Evolutionary conservation across 345 rosid species (phyloP).

Genomic region (Turritis glabra): DNA sequence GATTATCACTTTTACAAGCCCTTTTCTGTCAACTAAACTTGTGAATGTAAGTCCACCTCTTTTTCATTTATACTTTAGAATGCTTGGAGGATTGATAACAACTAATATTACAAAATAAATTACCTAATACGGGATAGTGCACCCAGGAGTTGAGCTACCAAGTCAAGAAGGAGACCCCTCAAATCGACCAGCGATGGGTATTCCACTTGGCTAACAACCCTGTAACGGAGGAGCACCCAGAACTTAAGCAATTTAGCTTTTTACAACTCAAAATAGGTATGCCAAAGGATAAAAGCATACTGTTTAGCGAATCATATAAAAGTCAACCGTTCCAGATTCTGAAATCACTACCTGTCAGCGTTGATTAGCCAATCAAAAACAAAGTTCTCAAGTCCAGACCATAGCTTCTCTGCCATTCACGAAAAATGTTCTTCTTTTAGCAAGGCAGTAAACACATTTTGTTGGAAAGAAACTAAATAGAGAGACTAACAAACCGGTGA

Average conservation of each 20-base stretch:
- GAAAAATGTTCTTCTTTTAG: conserved; percentile 28
- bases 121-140: conserved; percentile 98
- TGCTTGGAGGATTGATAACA: not conserved
- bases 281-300: conserved; percentile 15
- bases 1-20: conserved; percentile 11
- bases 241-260: conserved; percentile 15
- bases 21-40: conserved; percentile 8
- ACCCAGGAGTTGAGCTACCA: conserved; percentile 97
- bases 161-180: conserved; percentile 92
- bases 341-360: conserved; percentile 79
- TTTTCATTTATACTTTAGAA: conserved; percentile 6
- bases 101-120: conserved; percentile 17
- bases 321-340: conserved; percentile 29
- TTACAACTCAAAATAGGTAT: conserved; percentile 3
- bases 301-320: conserved; percentile 10
- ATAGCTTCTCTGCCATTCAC: conserved; percentile 81
- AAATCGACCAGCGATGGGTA: conserved; percentile 98
- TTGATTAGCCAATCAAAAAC: conserved; percentile 98
- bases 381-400: conserved; percentile 99
- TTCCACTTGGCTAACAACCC: conserved; percentile 98
- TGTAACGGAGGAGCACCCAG: conserved; percentile 43
- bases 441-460: conserved; percentile 20
- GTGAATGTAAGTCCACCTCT: conserved; percentile 11
- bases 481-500: conserved; percentile 69
- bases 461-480: conserved; percentile 22